Evolutionary conservation across 1,284 basidiomycete genomes (phyloP), one percentile per base, ranked within the genome.

Genomic region (Rhizoctonia solani): DNA sequence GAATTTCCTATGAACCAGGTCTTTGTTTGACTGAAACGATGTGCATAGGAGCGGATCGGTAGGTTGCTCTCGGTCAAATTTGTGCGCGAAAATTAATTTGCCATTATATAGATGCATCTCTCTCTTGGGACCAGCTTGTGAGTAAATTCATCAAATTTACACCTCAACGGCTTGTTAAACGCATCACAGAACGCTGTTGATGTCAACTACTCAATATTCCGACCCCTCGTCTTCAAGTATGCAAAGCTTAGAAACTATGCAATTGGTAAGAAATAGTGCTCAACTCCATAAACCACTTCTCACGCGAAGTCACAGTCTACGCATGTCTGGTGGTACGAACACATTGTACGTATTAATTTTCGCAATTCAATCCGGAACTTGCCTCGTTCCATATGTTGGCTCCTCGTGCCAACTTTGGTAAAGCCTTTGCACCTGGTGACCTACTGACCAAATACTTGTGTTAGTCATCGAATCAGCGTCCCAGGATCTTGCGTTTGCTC

Each of bases 91-190:
- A 34, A 30, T 41, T 19, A 13, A 29, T 23, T 21, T 71, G 74
- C 55, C 71, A 54, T 41, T 56, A 56, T 54, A 73, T 77, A 88
- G 93, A 95, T 74, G 85, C 86, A 52, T 84, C 89, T 4, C 76
- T 95, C 56, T 87, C 83, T 66, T 94, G 92, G 92, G 91, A 93
- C 83, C 87, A 72, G 77, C 88, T 86, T 61, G 68, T 73, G 90
- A 92, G 85, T 86, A 69, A 77, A 87, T 85, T 65, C n/a, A 63
- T 73, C 72, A 65, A 16, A 54, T 29, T 49, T 23, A 37, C 67
- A 39, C 52, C 37, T 67, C 46, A 30, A 47, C 11, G 8, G 11
- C 30, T 8, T 21, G 16, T 14, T 89, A 92, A 74, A 81, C 93
- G 61, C 88, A 86, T 14, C 37, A n/a, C 53, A 71, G 70, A 69